Percentiles rank a stretch among this genome's conserved stretches.
phyloP scores from a whole-genome alignment of 202 grass and related monocot genomes.

The Schoenoplectus tabernaemontani region DNA sequence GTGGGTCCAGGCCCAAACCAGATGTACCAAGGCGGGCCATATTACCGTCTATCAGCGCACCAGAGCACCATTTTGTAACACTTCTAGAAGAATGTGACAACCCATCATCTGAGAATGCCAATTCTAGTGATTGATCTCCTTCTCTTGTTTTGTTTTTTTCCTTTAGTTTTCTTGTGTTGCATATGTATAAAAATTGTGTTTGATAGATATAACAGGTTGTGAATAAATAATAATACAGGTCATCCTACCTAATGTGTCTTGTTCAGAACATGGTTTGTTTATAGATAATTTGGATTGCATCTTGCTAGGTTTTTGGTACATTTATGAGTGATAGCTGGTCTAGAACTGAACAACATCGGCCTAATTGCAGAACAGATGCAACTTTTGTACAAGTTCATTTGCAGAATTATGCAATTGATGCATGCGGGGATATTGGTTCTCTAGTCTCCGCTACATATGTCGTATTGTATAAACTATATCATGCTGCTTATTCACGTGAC shows the following conservation, averaged over 20 bases:
- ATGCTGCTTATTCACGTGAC: not conserved
- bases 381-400: not conserved
- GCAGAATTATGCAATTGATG: not conserved
- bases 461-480: not conserved
- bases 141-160: not conserved
- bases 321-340: not conserved
- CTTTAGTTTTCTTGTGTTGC: not conserved
- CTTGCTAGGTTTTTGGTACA: not conserved
- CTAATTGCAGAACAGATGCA: not conserved
- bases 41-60: constrained; percentile 56
- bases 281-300: not conserved
- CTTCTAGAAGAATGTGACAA: constrained; percentile 56
- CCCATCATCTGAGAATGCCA: not conserved
- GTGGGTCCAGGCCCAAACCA: constrained; percentile 31
- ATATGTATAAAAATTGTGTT: constrained; percentile 11
- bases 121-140: not conserved
- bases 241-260: not conserved
- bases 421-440: not conserved
- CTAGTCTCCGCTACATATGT: not conserved
- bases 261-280: not conserved
- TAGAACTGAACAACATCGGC: not conserved
- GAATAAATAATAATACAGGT: constrained; percentile 17
- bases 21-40: constrained; percentile 40
- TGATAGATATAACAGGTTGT: not conserved
- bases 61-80: constrained; percentile 45